phyloP scores from a whole-genome alignment of 1,139 yeast species.

The Magnusiomyces tetraspermus region DNA sequence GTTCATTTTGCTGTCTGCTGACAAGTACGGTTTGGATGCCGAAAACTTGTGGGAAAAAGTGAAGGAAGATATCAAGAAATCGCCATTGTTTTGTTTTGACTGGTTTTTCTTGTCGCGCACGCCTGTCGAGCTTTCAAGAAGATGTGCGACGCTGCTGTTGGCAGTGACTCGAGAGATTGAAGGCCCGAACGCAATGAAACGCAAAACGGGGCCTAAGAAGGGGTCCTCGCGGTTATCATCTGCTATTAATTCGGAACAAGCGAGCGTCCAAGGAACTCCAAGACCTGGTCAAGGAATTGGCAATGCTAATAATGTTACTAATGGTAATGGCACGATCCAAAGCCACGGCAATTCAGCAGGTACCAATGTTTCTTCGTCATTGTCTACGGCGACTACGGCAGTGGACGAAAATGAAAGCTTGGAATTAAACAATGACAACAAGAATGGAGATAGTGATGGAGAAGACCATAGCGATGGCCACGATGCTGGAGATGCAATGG shows the following conservation, averaged over 20 bases:
- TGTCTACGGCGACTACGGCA: no score
- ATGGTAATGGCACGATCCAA: background rate
- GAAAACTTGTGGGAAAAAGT: constrained; percentile 69
- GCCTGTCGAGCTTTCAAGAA: constrained; percentile 74
- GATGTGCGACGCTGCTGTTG: constrained; percentile 64
- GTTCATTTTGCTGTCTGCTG: constrained; percentile 60
- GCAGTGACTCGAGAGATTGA: constrained; percentile 29
- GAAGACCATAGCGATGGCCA: no score
- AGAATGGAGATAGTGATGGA: no score
- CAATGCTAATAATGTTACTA: background rate
- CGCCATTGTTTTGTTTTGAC: constrained; percentile 75
- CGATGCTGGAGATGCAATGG: no score
- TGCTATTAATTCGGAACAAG: background rate
- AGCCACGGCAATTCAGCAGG: background rate
- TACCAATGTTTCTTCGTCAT: no score
- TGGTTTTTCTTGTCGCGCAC: constrained; percentile 87
- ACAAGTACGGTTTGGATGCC: constrained; percentile 71
- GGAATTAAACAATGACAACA: no score
- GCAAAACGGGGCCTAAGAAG: constrained; percentile 15
- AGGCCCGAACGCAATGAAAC: constrained; percentile 22
- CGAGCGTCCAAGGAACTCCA: constrained; percentile 1
- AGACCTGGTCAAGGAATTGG: background rate
- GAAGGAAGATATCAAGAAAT: constrained; percentile 62
- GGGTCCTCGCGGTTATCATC: constrained; percentile 1
- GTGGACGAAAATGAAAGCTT: no score